Percentiles rank a stretch among this genome's conserved stretches.
phyloP scores from a whole-genome alignment of 768 basidiomycete genomes.

The Suillus clintonianus region DNA sequence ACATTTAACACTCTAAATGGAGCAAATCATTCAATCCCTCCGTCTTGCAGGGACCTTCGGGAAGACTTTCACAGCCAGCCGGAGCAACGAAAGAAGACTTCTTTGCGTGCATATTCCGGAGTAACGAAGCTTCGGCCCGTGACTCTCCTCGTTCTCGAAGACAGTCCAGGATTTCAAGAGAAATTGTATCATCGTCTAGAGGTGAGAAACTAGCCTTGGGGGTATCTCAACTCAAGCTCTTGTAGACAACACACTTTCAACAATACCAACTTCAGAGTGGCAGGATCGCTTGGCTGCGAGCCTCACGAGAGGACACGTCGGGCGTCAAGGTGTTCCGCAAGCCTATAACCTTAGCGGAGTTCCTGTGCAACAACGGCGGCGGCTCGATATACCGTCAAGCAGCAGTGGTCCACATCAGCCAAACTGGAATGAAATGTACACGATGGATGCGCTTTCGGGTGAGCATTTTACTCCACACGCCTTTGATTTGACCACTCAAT shows the following conservation, averaged over 20 bases:
- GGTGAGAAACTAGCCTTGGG: conserved; percentile 33
- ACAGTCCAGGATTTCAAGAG: conserved; percentile 76
- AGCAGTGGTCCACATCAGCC: conserved; percentile 23
- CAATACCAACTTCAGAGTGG: conserved; percentile 75
- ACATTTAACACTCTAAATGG: not conserved
- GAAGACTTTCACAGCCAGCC: conserved; percentile 58
- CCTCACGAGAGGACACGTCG: conserved; percentile 37
- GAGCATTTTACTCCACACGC: conserved; percentile 3
- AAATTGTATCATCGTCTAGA: conserved; percentile 76
- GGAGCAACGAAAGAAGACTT: conserved; percentile 77
- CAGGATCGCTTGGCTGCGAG: conserved; percentile 69
- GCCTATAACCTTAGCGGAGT: conserved; percentile 31
- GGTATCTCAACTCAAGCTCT: not conserved
- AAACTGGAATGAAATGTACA: conserved; percentile 66
- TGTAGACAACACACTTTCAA: conserved; percentile 58
- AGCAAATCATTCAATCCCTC: conserved; percentile 8
- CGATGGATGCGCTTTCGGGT: conserved; percentile 47
- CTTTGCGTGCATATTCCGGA: conserved; percentile 70
- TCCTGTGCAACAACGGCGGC: conserved; percentile 48
- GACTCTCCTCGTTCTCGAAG: conserved; percentile 65
- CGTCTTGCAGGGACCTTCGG: conserved; percentile 70
- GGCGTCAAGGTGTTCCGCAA: conserved; percentile 15
- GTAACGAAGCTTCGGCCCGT: conserved; percentile 50
- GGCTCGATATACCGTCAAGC: conserved; percentile 35
- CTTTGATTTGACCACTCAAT: conserved; percentile 19